Evolutionary conservation across 1,284 basidiomycete species (phyloP).

Genomic region (Apiotrichum montevideense): DNA sequence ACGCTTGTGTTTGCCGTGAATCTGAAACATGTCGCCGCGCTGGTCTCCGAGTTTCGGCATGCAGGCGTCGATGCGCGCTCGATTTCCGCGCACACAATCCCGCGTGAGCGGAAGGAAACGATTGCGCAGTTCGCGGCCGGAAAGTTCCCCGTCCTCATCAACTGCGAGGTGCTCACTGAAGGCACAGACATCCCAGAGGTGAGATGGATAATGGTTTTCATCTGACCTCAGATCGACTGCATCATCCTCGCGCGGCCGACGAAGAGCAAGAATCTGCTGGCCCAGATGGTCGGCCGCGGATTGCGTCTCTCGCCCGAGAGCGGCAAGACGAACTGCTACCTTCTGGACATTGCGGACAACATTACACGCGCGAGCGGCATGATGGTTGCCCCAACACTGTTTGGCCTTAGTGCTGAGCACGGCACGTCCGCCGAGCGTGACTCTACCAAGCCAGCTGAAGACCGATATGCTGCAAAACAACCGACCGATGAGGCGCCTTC

Average conservation of each 20-base stretch:
- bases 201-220: conserved; percentile 9
- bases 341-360: conserved; percentile 89
- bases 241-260: conserved; percentile 81
- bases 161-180: conserved; percentile 90
- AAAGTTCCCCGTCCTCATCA: conserved; percentile 78
- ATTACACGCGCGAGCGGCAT: conserved; percentile 64
- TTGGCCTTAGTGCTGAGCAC: conserved; percentile 73
- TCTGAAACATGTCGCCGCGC: conserved; percentile 68
- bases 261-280: conserved; percentile 77
- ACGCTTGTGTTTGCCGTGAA: conserved; percentile 89
- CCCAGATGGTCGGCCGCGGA: conserved; percentile 85
- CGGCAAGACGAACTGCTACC: conserved; percentile 75
- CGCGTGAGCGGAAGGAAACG: conserved; percentile 59
- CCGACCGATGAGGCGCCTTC: background rate
- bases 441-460: background rate
- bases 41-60: conserved; percentile 67
- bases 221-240: conserved; percentile 64
- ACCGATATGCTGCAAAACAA: background rate
- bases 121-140: conserved; percentile 65
- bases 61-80: conserved; percentile 83
- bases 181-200: conserved; percentile 79
- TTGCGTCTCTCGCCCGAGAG: conserved; percentile 77
- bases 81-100: conserved; percentile 66
- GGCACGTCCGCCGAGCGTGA: conserved; percentile 42
- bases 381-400: conserved; percentile 73